These are phyloP conservation scores for Boehmeria nivea DNA, from an alignment of 306 rosid species.

Conservation along the genomic window DNA sequence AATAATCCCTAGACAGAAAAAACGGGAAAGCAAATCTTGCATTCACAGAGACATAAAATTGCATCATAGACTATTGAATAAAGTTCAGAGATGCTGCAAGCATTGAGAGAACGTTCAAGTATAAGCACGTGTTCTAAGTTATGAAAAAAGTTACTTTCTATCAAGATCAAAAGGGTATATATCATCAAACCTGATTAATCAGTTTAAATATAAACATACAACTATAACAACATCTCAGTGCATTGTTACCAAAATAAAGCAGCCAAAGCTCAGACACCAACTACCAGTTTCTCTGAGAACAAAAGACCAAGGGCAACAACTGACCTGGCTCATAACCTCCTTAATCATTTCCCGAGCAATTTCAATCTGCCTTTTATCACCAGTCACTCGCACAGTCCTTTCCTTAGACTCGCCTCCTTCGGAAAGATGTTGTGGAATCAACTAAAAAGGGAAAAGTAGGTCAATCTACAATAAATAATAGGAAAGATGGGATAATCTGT, in stretches of 20 bases:
- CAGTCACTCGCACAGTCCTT: slow-evolving; percentile 85
- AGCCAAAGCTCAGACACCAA: background rate
- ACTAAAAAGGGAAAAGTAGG: slow-evolving; percentile 29
- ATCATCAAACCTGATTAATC: background rate
- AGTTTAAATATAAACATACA: background rate
- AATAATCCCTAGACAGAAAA: background rate
- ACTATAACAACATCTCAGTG: background rate
- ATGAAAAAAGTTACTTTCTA: too few relatives aligned
- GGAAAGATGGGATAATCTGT: background rate
- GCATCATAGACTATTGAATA: too few relatives aligned
- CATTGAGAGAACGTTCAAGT: too few relatives aligned
- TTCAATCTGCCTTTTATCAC: slow-evolving; percentile 87
- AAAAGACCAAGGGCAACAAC: slow-evolving; percentile 7
- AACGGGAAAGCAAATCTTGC: too few relatives aligned
- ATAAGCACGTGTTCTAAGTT: too few relatives aligned
- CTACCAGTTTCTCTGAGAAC: background rate
- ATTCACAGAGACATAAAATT: too few relatives aligned
- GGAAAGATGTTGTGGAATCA: slow-evolving; percentile 95
- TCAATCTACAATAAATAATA: background rate
- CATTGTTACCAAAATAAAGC: background rate
- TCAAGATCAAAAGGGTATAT: too few relatives aligned
- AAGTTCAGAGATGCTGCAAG: too few relatives aligned
- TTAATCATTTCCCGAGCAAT: slow-evolving; percentile 78
- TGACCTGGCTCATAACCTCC: slow-evolving; percentile 96
- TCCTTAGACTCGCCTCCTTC: slow-evolving; percentile 91